phyloP scores from a whole-genome alignment of 2,329 filamentous ascomycete species.

The Fusarium sp. region DNA sequence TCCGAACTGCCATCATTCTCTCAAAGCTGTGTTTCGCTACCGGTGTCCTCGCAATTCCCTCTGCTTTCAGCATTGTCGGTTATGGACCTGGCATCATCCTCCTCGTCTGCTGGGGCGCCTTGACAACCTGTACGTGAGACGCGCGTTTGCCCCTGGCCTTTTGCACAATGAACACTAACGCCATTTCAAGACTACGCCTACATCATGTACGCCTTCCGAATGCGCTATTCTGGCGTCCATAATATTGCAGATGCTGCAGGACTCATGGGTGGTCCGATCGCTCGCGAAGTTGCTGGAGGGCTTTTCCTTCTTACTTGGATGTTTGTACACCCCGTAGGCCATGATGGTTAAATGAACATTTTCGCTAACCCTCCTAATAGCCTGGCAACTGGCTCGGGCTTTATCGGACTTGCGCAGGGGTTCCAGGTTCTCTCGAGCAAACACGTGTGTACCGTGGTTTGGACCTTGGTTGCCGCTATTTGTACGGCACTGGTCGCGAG shows the following conservation, averaged over 20 bases:
- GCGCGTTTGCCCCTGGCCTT: neutral
- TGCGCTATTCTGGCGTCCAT: conserved; percentile 40
- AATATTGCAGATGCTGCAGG: conserved; percentile 43
- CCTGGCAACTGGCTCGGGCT: conserved; percentile 37
- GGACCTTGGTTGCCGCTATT: conserved; percentile 40
- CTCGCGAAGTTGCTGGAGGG: conserved; percentile 35
- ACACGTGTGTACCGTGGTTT: conserved; percentile 38
- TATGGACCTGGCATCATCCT: conserved; percentile 37
- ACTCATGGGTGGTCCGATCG: conserved; percentile 38
- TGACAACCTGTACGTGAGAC: conserved; percentile 38
- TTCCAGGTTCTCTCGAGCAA: conserved; percentile 35
- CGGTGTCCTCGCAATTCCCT: conserved; percentile 44
- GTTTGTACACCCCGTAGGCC: conserved; percentile 7
- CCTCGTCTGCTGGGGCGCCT: conserved; percentile 33
- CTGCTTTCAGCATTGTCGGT: conserved; percentile 39
- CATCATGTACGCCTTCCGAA: conserved; percentile 43
- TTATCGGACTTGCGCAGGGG: conserved; percentile 40
- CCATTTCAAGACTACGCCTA: conserved; percentile 40
- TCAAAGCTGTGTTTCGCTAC: conserved; percentile 41
- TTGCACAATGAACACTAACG: neutral
- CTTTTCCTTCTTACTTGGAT: conserved; percentile 42
- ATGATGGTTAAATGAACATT: neutral
- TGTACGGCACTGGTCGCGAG: conserved; percentile 44
- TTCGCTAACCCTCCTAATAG: conserved; percentile 7
- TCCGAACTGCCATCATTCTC: conserved; percentile 38